Conservation (phyloP, 495 filamentous ascomycete species). For the Ramalina intermedia region DNA sequence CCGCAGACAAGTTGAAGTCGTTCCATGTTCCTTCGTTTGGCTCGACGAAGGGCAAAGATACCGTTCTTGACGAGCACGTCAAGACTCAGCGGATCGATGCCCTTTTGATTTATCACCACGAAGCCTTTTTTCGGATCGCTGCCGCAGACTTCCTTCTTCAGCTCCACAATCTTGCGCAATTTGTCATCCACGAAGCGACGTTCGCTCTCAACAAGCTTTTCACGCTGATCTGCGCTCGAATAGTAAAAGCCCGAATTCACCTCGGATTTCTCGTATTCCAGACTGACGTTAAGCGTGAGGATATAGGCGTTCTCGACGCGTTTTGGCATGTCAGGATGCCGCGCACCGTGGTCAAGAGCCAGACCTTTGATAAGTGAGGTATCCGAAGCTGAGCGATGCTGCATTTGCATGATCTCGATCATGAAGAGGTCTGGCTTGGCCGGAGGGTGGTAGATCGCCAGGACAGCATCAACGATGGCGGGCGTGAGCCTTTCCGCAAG, state of each 20-base stretch:
- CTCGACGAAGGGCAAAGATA: slow-evolving; percentile 82
- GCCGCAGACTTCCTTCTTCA: slow-evolving; percentile 97
- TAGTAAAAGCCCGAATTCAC: slow-evolving; percentile 99
- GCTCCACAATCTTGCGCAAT: slow-evolving; percentile 89
- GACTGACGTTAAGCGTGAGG: slow-evolving; percentile 84
- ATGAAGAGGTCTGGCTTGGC: slow-evolving; percentile 96
- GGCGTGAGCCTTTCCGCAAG: slow-evolving; percentile 86
- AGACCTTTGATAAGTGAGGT: slow-evolving; percentile 90
- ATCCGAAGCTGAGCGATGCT: slow-evolving; percentile 89
- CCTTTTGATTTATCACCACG: slow-evolving; percentile 98
- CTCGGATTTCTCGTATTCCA: slow-evolving; percentile 98
- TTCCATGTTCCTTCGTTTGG: slow-evolving; percentile 98
- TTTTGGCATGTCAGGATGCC: slow-evolving; percentile 98
- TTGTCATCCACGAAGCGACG: slow-evolving; percentile 93
- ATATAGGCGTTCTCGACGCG: slow-evolving; percentile 90
- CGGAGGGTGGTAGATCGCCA: slow-evolving; percentile 79
- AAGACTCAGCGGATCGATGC: slow-evolving; percentile 89
- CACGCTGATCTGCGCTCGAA: slow-evolving; percentile 86
- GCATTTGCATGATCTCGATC: slow-evolving; percentile 99
- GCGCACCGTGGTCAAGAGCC: slow-evolving; percentile 86
- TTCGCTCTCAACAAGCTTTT: slow-evolving; percentile 96
- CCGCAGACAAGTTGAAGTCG: slow-evolving; percentile 88
- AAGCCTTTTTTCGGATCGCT: slow-evolving; percentile 90
- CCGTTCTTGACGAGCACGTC: slow-evolving; percentile 96
- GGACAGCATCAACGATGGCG: slow-evolving; percentile 86